A percentile compares a stretch with the other conserved stretches of the same genome.
These are phyloP conservation scores for Candida patagonica DNA, from an alignment of 805 yeast species.

Conservation along the genomic window DNA sequence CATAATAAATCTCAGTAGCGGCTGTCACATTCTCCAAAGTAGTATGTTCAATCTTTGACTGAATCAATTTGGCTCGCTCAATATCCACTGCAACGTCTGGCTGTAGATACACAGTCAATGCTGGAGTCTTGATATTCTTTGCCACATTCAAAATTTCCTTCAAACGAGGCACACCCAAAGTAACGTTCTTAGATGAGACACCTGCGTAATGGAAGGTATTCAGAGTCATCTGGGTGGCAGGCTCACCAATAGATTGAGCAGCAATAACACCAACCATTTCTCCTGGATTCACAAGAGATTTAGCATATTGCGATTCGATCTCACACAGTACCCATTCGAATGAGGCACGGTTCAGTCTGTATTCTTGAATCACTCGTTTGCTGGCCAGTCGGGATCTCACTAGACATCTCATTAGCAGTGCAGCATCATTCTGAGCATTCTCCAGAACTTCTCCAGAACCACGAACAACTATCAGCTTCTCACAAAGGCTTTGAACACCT, in stretches of 20 bases:
- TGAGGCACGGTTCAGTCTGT: slow-evolving; percentile 70
- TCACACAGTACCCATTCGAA: slow-evolving; percentile 96
- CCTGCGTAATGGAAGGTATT: slow-evolving; percentile 98
- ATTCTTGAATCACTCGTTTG: slow-evolving; percentile 88
- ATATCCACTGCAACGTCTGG: slow-evolving; percentile 77
- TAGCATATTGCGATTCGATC: slow-evolving; percentile 86
- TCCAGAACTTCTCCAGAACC: slow-evolving; percentile 63
- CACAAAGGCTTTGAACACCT: slow-evolving; percentile 61
- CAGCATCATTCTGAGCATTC: slow-evolving; percentile 91
- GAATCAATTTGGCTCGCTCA: slow-evolving; percentile 88
- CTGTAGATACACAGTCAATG: slow-evolving; percentile 84
- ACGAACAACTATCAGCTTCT: slow-evolving; percentile 64
- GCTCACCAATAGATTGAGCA: slow-evolving; percentile 97
- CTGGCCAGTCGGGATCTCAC: slow-evolving; percentile 87
- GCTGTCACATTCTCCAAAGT: slow-evolving; percentile 90
- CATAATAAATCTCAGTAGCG: slow-evolving; percentile 95
- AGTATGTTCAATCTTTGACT: slow-evolving; percentile 96
- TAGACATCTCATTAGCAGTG: slow-evolving; percentile 80
- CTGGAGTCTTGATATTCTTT: slow-evolving; percentile 98
- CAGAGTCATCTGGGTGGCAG: slow-evolving; percentile 97
- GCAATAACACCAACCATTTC: slow-evolving; percentile 98
- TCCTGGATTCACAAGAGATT: slow-evolving; percentile 89
- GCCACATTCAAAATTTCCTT: slow-evolving; percentile 99
- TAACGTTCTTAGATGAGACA: slow-evolving; percentile 99
- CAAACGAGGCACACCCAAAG: slow-evolving; percentile 98